Conservation (phyloP, 1,139 yeast genomes). For the Nakaseomyces bracarensis region DNA sequence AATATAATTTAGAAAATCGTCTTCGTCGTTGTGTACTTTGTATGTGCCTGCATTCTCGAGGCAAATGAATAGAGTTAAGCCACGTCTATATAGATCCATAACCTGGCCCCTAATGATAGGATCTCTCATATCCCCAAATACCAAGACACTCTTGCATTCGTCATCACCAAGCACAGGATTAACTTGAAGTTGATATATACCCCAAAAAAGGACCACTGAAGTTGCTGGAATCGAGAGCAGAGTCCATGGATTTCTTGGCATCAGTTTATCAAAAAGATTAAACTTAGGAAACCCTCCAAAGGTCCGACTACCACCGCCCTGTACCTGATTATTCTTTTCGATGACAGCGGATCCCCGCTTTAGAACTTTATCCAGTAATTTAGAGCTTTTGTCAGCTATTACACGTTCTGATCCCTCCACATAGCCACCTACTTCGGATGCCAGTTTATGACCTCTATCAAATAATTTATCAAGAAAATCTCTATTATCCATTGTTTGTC, state of each 20-base stretch:
- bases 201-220: conserved; percentile 16
- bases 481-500: conserved; percentile 2
- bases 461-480: conserved; percentile 12
- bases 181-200: conserved; percentile 9
- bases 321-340: background rate
- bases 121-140: conserved; percentile 31
- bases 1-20: conserved; percentile 27
- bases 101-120: conserved; percentile 31
- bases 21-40: conserved; percentile 25
- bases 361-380: background rate
- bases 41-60: conserved; percentile 21
- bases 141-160: conserved; percentile 22
- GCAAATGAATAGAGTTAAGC: conserved; percentile 29
- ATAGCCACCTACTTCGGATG: conserved; percentile 5
- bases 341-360: background rate
- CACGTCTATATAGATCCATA: conserved; percentile 30
- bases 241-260: background rate
- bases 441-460: conserved; percentile 8
- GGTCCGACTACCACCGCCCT: background rate
- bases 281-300: background rate
- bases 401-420: conserved; percentile 4
- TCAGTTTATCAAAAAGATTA: background rate
- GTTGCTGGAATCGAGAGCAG: conserved; percentile 13
- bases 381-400: conserved; percentile 1
- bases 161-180: conserved; percentile 15